Percentiles rank a stretch among this genome's conserved stretches.
Conservation (phyloP, 2,329 filamentous ascomycete species). For the Penicillium sp. region DNA sequence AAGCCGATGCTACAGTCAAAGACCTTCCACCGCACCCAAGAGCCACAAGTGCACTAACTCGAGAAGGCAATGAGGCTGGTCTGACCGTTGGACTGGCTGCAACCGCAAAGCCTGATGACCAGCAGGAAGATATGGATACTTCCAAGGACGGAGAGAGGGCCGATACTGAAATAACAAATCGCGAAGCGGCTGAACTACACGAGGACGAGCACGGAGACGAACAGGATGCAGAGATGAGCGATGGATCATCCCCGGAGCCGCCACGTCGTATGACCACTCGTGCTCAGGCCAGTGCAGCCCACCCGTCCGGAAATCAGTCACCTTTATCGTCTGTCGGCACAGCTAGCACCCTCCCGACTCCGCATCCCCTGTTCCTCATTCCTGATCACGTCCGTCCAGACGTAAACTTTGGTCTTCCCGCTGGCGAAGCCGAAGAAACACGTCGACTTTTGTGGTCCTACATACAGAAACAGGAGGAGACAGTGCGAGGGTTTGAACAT, state of each 20-base stretch:
- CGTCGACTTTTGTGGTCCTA: slow-evolving; percentile 60
- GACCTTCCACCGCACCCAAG: slow-evolving; percentile 35
- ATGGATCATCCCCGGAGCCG: slow-evolving; percentile 40
- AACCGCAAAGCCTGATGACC: slow-evolving; percentile 8
- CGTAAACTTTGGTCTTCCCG: slow-evolving; percentile 56
- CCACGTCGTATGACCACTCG: slow-evolving; percentile 48
- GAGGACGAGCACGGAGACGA: slow-evolving; percentile 26
- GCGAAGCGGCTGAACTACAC: slow-evolving; percentile 14
- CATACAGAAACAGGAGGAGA: slow-evolving; percentile 65
- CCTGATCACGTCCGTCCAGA: slow-evolving; percentile 52
- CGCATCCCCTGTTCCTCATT: slow-evolving; percentile 58
- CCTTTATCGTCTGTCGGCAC: slow-evolving; percentile 31
- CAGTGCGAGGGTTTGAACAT: slow-evolving; percentile 55
- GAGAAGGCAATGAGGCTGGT: slow-evolving; percentile 15
- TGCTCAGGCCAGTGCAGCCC: slow-evolving; percentile 40
- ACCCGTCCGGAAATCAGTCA: slow-evolving; percentile 29
- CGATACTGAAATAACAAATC: slow-evolving; percentile 1
- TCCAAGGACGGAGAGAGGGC: slow-evolving; percentile 12
- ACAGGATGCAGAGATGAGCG: slow-evolving; percentile 34
- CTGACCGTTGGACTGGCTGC: slow-evolving; percentile 4
- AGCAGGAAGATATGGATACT: slow-evolving; percentile 15
- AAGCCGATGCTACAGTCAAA: slow-evolving; percentile 33
- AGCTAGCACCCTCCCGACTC: slow-evolving; percentile 36
- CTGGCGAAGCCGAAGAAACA: slow-evolving; percentile 60
- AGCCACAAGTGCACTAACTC: slow-evolving; percentile 13